Base-by-base conservation (phyloP, 164 flowering plant species). In the Kalanchoe fedtschenkoi region DNA sequence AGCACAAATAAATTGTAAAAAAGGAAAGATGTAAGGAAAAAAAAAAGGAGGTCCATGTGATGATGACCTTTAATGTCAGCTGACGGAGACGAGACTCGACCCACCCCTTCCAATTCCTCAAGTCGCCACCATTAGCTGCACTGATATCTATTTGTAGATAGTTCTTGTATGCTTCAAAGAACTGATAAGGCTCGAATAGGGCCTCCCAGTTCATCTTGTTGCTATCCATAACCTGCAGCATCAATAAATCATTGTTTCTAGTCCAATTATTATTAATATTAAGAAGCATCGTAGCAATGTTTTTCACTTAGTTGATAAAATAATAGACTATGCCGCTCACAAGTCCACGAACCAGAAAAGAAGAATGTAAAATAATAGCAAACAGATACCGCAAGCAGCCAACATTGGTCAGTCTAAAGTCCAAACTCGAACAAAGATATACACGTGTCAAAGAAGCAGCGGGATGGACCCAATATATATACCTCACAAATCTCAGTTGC, bases 41-140 rank as follows among this genome's bases (percentile, higher is more conserved):
- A n/a, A n/a, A n/a, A 61, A 16, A 21, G 14, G 1, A 53, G 29
- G 14, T 19, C 17, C 14, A 28, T 26, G 13, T 60, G 47, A 38
- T 60, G 47, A 38, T 69, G 44, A 88, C 97, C 90, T 84, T 91
- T 67, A 91, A 62, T 0, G 90, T 88, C 29, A 91, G 92, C 70
- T 76, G 82, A 17, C 97, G 88, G 22, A 88, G 83, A 41, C 95
- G 84, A 65, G 97, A 91, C 68, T 91, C 92, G 51, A 91, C 92
- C 95, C 97, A 91, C 22, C 97, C 97, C 76, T 87, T 91, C 96
- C 96, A 91, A 21, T 75, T 71, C 73, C 89, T 76, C 62, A 88
- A 66, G 68, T 87, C 92, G 68, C 84, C 79, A 41, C 69, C 84
- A 65, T 83, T 80, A 64, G 74, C 88, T 34, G 98, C 89, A 38